Evolutionary conservation across 148 eudicot genomes (phyloP).

Genomic region (Camellia granthamiana): DNA sequence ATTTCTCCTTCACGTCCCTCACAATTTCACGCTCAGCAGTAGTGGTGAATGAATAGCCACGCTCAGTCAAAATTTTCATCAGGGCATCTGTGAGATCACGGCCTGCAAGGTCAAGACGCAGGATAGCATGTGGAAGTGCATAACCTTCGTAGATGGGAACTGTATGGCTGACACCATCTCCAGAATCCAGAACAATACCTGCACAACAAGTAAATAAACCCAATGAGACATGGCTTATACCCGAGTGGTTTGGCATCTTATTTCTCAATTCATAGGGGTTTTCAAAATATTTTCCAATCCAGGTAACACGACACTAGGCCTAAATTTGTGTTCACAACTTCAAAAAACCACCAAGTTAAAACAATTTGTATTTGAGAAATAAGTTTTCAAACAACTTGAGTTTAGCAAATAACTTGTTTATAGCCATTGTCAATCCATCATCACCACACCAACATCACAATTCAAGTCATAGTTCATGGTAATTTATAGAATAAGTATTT

Average conservation of each 20-base stretch:
- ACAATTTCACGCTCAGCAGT: conserved; percentile 21
- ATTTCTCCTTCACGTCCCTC: conserved; percentile 21
- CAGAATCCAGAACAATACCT: conserved; percentile 20
- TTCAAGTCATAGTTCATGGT: neutral
- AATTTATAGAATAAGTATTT: neutral
- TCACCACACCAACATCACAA: neutral
- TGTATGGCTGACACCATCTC: conserved; percentile 17
- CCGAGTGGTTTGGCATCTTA: no score
- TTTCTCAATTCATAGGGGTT: no score
- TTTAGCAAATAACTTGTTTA: no score
- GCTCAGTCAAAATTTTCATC: conserved; percentile 16
- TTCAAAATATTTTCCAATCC: no score
- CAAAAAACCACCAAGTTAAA: no score
- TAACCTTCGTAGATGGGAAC: conserved; percentile 18
- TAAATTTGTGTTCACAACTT: no score
- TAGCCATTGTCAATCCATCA: neutral
- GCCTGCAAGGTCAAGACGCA: conserved; percentile 17
- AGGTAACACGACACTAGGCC: no score
- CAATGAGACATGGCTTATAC: neutral
- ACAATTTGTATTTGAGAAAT: no score
- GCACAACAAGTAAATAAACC: neutral
- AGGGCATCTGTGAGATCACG: conserved; percentile 20
- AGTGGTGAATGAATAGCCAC: conserved; percentile 21
- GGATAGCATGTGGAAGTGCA: conserved; percentile 19
- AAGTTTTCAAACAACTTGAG: no score